Evolutionary conservation across 345 rosid species (phyloP), one percentile per base, ranked within the genome.

Genomic region (Linum lewisii): DNA sequence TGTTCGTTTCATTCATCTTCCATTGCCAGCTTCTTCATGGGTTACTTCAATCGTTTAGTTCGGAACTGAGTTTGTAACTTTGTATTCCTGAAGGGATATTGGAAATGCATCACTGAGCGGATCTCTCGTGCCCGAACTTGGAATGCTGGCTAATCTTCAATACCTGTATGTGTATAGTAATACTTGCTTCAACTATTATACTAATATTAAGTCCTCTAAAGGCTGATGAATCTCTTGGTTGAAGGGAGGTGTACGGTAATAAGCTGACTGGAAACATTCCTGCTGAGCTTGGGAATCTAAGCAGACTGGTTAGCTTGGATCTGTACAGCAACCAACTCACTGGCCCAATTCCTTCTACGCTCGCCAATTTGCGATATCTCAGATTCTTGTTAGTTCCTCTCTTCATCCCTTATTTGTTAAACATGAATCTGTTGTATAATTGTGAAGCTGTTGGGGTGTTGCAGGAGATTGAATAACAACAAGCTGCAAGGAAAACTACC

Each of bases 381-480:
- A 53, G 23, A 26, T 75, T 62, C 51, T 4, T 82, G 81, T 82
- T 71, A 55, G 76, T 72, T 21, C 2, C 56, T 15, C 44, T 37
- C 61, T 32, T 54, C 23, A 10, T 23, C 37, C 2, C 18, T 49
- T 6, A 36, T 47, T 2, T 2, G 10, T 16, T 19, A 21, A 54
- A 2, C 6, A 22, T n/a, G n/a, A 21, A 19, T 20, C 14, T 22
- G 23, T 10, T 13, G 13, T 21, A 21, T 54, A 24, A 21, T 21
- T 21, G 23, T 54, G 8, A 0, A 13, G 1, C 11, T 54, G 6
- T 22, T 20, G 18, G 2, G 5, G 5, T 15, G 6, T 51, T 62
- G 58, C 77, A 79, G 83, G 81, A 72, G 68, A 32, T 54, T 79
- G 74, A 68, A 71, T 47, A 71, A 75, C 49, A 78, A 81, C 68